phyloP scores from a whole-genome alignment of 805 yeast genomes.

The Suhomyces pyralidae region DNA sequence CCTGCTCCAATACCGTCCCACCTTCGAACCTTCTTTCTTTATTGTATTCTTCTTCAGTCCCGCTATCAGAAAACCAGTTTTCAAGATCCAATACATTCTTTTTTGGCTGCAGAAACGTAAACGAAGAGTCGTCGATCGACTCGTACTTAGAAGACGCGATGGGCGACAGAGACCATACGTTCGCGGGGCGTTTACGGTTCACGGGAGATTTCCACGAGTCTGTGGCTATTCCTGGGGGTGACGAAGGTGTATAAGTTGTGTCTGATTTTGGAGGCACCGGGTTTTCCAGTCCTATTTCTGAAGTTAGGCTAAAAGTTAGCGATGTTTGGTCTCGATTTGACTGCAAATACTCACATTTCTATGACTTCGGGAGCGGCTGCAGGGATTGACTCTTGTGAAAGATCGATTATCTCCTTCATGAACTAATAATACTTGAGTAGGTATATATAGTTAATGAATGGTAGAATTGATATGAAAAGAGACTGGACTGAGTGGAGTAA shows the following conservation, averaged over 20 bases:
- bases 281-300: background rate
- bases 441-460: background rate
- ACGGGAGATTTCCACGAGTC: background rate
- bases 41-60: background rate
- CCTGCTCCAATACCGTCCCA: background rate
- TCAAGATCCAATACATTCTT: slow-evolving; percentile 12
- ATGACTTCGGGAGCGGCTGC: slow-evolving; percentile 12
- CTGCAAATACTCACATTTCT: slow-evolving; percentile 18
- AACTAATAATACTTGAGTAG: background rate
- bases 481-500: background rate
- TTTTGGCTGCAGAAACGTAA: slow-evolving; percentile 10
- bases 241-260: background rate
- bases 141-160: slow-evolving; percentile 5
- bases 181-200: background rate
- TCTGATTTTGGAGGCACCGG: background rate
- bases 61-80: slow-evolving; percentile 24
- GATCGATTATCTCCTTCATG: slow-evolving; percentile 6
- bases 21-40: background rate
- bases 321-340: background rate
- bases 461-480: background rate
- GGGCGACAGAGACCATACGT: background rate
- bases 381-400: slow-evolving; percentile 7
- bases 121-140: slow-evolving; percentile 17
- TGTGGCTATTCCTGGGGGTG: background rate
- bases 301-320: background rate